Evolutionary conservation across 1,284 basidiomycete species (phyloP).

Genomic region (Papiliotrema flavescens): DNA sequence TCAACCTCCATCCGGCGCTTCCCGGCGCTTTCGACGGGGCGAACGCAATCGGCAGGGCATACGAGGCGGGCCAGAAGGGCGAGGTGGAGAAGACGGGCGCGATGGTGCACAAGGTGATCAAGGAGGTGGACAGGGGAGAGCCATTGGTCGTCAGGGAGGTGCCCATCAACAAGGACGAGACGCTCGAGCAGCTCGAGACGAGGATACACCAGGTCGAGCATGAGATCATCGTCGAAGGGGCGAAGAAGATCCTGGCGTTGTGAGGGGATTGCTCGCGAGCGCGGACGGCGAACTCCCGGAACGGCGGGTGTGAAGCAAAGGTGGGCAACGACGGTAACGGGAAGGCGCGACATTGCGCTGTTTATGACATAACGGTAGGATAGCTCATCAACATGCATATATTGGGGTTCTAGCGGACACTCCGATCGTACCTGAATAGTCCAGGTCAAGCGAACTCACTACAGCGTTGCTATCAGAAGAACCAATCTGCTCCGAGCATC

Average conservation of each 20-base stretch:
- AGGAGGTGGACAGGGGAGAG: conserved; percentile 87
- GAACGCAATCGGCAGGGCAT: conserved; percentile 82
- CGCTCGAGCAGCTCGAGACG: conserved; percentile 69
- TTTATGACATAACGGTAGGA: too few relatives aligned
- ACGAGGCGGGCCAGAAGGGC: conserved; percentile 78
- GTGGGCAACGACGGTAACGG: too few relatives aligned
- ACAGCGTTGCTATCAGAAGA: too few relatives aligned
- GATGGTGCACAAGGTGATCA: conserved; percentile 94
- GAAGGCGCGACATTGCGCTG: too few relatives aligned
- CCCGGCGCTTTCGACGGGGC: conserved; percentile 94
- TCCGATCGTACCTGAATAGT: too few relatives aligned
- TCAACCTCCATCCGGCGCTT: conserved; percentile 94
- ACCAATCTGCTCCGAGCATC: too few relatives aligned
- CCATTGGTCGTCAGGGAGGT: conserved; percentile 80
- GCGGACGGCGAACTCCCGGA: too few relatives aligned
- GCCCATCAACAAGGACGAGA: conserved; percentile 67
- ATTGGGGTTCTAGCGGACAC: too few relatives aligned
- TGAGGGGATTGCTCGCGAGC: too few relatives aligned
- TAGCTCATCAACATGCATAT: too few relatives aligned
- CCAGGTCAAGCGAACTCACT: too few relatives aligned
- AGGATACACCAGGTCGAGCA: conserved; percentile 82
- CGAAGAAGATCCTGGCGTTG: conserved; percentile 58
- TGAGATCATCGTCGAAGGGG: conserved; percentile 83
- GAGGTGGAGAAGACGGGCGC: conserved; percentile 74
- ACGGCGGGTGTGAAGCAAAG: too few relatives aligned